Evolutionary conservation across 371 early-diverging fungal species (phyloP).

Genomic region (Mucor irregularis): DNA sequence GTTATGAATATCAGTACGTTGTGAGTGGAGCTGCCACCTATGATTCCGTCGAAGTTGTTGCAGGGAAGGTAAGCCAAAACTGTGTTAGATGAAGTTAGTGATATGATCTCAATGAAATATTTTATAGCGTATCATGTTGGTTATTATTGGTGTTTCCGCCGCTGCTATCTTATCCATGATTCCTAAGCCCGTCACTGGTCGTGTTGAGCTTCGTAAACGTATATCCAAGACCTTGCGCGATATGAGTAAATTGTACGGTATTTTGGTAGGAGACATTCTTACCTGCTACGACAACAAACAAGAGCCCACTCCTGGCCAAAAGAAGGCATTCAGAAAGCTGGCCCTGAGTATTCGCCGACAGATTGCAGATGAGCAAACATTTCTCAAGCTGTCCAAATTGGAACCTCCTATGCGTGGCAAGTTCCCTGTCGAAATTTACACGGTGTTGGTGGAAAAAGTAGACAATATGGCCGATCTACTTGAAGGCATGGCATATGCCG

Average conservation of each 20-base stretch:
- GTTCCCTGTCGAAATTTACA: constrained; percentile 36
- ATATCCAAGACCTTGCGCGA: constrained; percentile 42
- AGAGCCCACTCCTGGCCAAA: constrained; percentile 23
- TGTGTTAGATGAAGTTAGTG: background rate
- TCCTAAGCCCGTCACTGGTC: constrained; percentile 38
- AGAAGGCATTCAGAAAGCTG: constrained; percentile 38
- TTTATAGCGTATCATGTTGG: constrained; percentile 38
- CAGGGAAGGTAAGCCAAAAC: constrained; percentile 44
- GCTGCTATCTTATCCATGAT: constrained; percentile 35
- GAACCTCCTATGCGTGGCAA: constrained; percentile 49
- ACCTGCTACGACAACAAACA: background rate
- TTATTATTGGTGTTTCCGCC: constrained; percentile 41
- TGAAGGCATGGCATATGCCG: constrained; percentile 35
- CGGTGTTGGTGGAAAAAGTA: constrained; percentile 32
- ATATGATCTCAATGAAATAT: background rate
- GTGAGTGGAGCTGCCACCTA: constrained; percentile 10
- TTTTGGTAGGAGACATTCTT: constrained; percentile 25
- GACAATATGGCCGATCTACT: constrained; percentile 49
- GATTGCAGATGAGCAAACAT: constrained; percentile 41
- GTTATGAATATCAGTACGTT: constrained; percentile 35
- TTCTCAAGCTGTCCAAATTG: constrained; percentile 26
- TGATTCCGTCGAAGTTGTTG: constrained; percentile 37
- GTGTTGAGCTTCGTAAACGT: constrained; percentile 47
- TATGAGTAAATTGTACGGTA: constrained; percentile 37
- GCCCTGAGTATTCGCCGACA: constrained; percentile 38